Base-by-base conservation (phyloP, 441 rosid species). In the Cnidoscolus chayamansa region DNA sequence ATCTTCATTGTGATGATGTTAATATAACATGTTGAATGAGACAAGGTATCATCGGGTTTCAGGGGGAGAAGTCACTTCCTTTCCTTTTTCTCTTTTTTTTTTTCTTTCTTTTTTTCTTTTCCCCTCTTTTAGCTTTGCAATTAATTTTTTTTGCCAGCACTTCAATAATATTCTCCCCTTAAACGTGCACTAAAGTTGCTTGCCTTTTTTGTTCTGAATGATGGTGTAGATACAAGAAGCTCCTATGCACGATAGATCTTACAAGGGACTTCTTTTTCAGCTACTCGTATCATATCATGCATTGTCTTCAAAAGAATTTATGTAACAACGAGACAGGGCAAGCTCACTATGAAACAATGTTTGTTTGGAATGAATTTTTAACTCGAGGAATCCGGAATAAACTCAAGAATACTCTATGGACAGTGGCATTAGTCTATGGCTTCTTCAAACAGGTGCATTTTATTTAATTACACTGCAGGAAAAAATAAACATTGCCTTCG, bases 191-290 rank as follows among this genome's bases (percentile, higher is more conserved):
- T 86, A 61, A 74, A 56, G 25, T 67, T 1, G 30, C 51, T 53
- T 70, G 37, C 70, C 61, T 60, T 40, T 76, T 74, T 37, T 65
- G 9, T 67, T 76, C 68, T 71, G 19, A 31, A 78, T 81, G 81
- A 63, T 80, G 77, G 25, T 56, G 58, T 84, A 96, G 99, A 87
- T 96, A 91, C 97, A 96, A 91, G 93, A 96, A 88, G 87, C 99
- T 96, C 72, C 86, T 96, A 54, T 77, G 91, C 83, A 70, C 83
- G 65, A 93, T 96, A 86, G 97, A 96, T 83, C 97, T 96, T 75
- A 89, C 98, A 4, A 91, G 86, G 85, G 97, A 96, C 90, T 96
- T 96, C 94, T 89, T 84, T 84, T 93, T 91, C 86, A 96, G 99
- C 86, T 93, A 96, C 81, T 89, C 99, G n/a, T 93, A 96, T 79